These are phyloP conservation scores for Fusarium anguioides DNA, from an alignment of 2,329 filamentous ascomycete species.

Conservation along the genomic window DNA sequence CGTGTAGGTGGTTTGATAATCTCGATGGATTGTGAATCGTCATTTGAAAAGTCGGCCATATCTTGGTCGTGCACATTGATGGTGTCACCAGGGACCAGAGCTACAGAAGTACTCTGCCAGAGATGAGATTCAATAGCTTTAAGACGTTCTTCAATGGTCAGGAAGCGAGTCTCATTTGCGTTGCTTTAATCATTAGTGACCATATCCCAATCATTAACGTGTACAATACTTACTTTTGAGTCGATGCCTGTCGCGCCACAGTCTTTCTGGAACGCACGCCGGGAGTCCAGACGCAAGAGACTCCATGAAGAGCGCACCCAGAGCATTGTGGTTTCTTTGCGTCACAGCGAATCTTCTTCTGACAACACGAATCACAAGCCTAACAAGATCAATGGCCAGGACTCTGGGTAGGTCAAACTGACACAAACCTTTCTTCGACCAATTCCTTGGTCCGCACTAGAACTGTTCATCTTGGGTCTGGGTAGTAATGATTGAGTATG, in stretches of 20 bases:
- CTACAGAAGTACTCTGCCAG: not conserved
- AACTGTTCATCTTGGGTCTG: slow-evolving; percentile 5
- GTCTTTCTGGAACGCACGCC: not conserved
- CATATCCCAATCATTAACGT: no score
- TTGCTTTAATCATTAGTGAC: not conserved
- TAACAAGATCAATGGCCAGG: not conserved
- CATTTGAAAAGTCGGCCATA: not conserved
- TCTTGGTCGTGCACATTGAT: not conserved
- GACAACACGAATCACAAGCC: slow-evolving; percentile 15
- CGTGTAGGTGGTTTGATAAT: not conserved
- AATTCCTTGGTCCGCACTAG: not conserved
- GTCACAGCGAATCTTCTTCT: slow-evolving; percentile 17
- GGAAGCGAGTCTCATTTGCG: not conserved
- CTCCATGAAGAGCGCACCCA: not conserved
- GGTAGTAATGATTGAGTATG: no score
- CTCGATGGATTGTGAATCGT: not conserved
- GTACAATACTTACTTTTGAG: no score
- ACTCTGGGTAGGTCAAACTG: no score
- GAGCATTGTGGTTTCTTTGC: slow-evolving; percentile 10
- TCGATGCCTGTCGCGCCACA: not conserved
- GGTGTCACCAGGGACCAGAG: no score
- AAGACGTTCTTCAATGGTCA: not conserved
- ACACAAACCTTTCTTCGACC: slow-evolving; percentile 14
- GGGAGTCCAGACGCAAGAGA: slow-evolving; percentile 9
- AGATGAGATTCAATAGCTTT: slow-evolving; percentile 9